Evolutionary conservation across 352 stramenopile genomes (phyloP), one percentile per base, ranked within the genome.

Genomic region (Halophytophthora batemanensis): DNA sequence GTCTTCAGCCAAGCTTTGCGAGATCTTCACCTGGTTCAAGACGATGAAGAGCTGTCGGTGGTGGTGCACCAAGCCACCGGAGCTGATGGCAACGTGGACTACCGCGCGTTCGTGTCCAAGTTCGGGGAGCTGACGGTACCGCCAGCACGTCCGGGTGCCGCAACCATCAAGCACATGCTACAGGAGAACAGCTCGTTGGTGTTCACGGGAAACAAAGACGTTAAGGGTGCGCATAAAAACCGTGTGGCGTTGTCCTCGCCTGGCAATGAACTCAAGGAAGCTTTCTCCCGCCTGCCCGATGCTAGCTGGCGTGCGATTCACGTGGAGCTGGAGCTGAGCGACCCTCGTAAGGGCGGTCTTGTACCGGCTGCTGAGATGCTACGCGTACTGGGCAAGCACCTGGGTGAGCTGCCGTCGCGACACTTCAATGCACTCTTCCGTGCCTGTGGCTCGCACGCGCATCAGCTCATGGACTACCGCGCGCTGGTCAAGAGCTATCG

Each of bases 391-490:
- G 53, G 31, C 45, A 84, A 85, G 68, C 78, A 88, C 46, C 59
- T 90, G 1, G 77, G 80, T 2, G 66, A 79, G 0, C 56, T 90
- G 14, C 75, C 77, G 8, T 69, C 69, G 14, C 60, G 68, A 11
- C 64, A 86, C 65, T 86, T 83, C 21, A 48, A 57, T 12, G 68
- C 66, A 4, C 64, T 90, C 4, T 90, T 88, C 36, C 77, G 80
- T 4, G 61, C 71, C 1, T 90, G 80, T 42, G 80, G 80, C 0
- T 86, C 74, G 45, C 68, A 87, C 44, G 59, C 66, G 8, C 76
- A 86, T 36, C 66, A 88, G 48, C 61, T 90, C 25, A 83, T 88
- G 71, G 79, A 81, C 65, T 90, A 90, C 49, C 56, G 71, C 6
- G 61, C 79, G 41, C 60, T 90, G 1, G 69, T 90, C 15, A 85